Percentiles rank a stretch among this genome's conserved stretches.
Conservation (phyloP, 345 rosid genomes). For the Lepidium africanum region DNA sequence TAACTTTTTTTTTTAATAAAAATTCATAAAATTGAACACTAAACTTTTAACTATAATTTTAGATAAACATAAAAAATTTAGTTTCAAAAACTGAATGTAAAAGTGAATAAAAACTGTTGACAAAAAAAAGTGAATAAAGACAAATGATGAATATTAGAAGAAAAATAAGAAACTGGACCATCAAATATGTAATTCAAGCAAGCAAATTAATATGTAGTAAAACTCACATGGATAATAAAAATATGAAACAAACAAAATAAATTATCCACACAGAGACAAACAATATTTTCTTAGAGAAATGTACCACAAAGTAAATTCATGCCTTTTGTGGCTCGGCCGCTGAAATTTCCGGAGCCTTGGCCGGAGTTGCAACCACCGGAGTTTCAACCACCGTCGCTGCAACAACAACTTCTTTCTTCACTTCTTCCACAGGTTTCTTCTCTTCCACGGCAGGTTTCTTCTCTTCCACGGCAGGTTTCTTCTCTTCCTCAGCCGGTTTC, state of each 20-base stretch:
- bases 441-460: neutral
- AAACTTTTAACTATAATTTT: neutral
- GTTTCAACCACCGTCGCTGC: neutral
- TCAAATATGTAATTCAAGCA: slow-evolving; percentile 1
- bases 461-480: neutral
- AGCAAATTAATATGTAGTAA: neutral
- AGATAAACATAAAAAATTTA: neutral
- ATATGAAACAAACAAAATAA: slow-evolving; percentile 10
- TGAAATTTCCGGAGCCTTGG: slow-evolving; percentile 9
- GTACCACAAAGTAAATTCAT: slow-evolving; percentile 15
- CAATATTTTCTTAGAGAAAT: neutral
- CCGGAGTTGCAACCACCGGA: neutral
- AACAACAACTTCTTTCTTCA: slow-evolving; percentile 29
- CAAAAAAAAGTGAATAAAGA: neutral
- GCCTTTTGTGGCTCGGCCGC: slow-evolving; percentile 39
- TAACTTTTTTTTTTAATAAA: neutral
- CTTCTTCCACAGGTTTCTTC: slow-evolving; percentile 15
- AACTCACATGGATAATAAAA: slow-evolving; percentile 18
- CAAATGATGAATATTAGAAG: neutral
- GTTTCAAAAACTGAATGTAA: neutral
- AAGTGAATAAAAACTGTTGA: neutral
- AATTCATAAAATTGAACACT: neutral
- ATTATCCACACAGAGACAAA: slow-evolving; percentile 22
- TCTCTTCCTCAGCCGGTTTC: neutral
- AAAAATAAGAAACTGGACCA: neutral